phyloP scores from a whole-genome alignment of 768 basidiomycete genomes.

The Myochromella boudieri region DNA sequence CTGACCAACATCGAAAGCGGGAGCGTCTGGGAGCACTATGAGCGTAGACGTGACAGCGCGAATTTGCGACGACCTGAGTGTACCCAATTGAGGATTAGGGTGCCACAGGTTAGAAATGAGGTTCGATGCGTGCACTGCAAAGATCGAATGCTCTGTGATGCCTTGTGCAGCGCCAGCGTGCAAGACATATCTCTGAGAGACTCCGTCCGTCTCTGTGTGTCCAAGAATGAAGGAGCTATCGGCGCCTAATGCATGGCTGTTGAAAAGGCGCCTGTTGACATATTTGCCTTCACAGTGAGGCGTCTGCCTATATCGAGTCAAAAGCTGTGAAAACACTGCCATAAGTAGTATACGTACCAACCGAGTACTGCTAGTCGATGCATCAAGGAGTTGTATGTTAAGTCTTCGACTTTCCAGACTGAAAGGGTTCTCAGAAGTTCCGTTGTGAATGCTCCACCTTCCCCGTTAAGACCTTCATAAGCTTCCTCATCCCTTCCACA shows the following conservation, averaged over 20 bases:
- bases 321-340: neutral
- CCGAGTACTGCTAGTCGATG: slow-evolving; percentile 27
- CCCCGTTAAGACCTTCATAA: slow-evolving; percentile 23
- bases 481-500: slow-evolving; percentile 36
- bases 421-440: slow-evolving; percentile 25
- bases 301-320: slow-evolving; percentile 25
- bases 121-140: slow-evolving; percentile 25
- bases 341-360: slow-evolving; percentile 18
- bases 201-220: slow-evolving; percentile 8
- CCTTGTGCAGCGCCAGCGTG: slow-evolving; percentile 33
- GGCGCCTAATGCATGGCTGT: slow-evolving; percentile 24
- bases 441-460: slow-evolving; percentile 31
- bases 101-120: slow-evolving; percentile 16
- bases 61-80: slow-evolving; percentile 20
- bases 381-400: slow-evolving; percentile 34
- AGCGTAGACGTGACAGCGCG: slow-evolving; percentile 22
- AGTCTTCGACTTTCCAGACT: slow-evolving; percentile 17
- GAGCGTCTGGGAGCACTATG: neutral
- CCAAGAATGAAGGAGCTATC: slow-evolving; percentile 28
- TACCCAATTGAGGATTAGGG: slow-evolving; percentile 22
- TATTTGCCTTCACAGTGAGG: slow-evolving; percentile 35
- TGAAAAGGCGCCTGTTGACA: slow-evolving; percentile 32
- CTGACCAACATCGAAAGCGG: slow-evolving; percentile 11
- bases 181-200: slow-evolving; percentile 17
- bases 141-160: slow-evolving; percentile 25